Evolutionary conservation across 306 rosid species (phyloP), one percentile per base, ranked within the genome.

Genomic region (Quercus variabilis): DNA sequence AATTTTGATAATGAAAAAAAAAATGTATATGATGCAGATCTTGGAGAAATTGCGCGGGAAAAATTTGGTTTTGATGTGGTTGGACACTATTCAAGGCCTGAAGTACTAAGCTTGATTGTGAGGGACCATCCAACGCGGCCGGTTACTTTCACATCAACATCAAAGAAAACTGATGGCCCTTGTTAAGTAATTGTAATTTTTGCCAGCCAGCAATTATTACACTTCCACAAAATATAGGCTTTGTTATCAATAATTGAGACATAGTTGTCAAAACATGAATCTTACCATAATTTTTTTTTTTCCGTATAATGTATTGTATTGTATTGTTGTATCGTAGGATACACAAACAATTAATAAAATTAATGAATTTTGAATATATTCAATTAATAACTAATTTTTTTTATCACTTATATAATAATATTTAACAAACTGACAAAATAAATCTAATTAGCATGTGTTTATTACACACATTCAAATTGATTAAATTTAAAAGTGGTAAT

Each of bases 51-150:
- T 78, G 96, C 88, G 3, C 85, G 93, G 79, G 97, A 81, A 4
- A 95, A 92, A 87, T 90, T 92, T 52, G 93, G 74, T 86, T 95
- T 95, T 46, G 98, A 95, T 55, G 99, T 92, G 87, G 94, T 92
- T 59, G 99, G 99, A 80, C 98, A 95, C 83, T 95, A 88, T 77
- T 84, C 97, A 38, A 88, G 97, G 83, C 95, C 98, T 30, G 98
- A 95, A 80, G 95, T 95, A 73, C 92, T 95, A 28, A 90, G 92
- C 87, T 84, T 95, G 89, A 78, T 62, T 76, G 97, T 91, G 60
- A 86, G 82, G 85, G 99, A 92, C 84, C 89, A 90, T 82, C 99
- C 94, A 23, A 26, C 90, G 49, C 84, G 58, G 31, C 89, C 97
- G 2, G 98, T 90, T 78, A 84, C 92, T 69, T 95, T 90, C 78